These are phyloP conservation scores for Rheum nobile DNA, from an alignment of 148 eudicot species.

Conservation along the genomic window DNA sequence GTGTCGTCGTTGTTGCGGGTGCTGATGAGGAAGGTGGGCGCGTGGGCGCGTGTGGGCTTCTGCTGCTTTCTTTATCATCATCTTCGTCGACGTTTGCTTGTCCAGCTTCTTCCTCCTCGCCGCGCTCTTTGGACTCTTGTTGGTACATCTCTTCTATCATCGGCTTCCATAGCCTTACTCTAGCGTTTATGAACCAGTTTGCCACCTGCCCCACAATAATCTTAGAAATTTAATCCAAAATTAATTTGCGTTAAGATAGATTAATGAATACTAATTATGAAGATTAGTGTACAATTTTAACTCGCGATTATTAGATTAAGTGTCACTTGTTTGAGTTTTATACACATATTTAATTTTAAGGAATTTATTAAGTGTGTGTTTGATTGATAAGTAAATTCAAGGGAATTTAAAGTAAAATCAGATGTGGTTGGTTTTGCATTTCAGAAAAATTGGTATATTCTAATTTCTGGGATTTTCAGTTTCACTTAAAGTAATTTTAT, in stretches of 20 bases:
- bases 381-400: too few relatives aligned
- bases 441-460: too few relatives aligned
- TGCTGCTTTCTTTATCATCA: neutral
- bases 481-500: too few relatives aligned
- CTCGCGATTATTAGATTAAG: too few relatives aligned
- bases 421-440: too few relatives aligned
- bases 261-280: neutral
- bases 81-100: neutral
- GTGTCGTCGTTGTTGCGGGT: neutral
- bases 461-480: too few relatives aligned
- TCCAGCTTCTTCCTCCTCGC: neutral
- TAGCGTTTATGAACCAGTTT: slow-evolving; percentile 77
- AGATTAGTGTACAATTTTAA: neutral
- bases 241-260: neutral
- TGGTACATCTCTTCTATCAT: slow-evolving; percentile 80
- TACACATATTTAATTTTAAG: too few relatives aligned
- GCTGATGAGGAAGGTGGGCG: neutral
- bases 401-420: too few relatives aligned
- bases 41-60: neutral
- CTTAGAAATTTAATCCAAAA: neutral
- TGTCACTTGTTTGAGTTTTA: too few relatives aligned
- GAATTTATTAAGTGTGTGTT: too few relatives aligned
- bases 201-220: slow-evolving; percentile 30
- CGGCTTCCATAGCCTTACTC: slow-evolving; percentile 79
- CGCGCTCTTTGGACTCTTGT: slow-evolving; percentile 43